Conservation (phyloP, 2,329 filamentous ascomycete genomes). For the Cladosporium sp. region DNA sequence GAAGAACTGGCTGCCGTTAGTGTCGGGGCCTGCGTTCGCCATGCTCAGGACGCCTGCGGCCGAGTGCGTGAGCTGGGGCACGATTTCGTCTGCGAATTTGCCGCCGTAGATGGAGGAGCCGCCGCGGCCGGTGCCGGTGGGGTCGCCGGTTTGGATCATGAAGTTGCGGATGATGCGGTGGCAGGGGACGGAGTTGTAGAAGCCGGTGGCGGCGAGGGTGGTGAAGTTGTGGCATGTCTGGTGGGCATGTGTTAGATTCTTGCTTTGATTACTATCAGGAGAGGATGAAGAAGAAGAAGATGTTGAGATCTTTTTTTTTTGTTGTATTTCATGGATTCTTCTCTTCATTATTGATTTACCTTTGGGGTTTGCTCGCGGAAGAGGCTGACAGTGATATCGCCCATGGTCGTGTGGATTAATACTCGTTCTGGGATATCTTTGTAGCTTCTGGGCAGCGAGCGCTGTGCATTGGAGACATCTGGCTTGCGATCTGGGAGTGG, state of each 20-base stretch:
- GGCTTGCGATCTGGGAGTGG: slow-evolving; percentile 13
- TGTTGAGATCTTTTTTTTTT: too few relatives aligned
- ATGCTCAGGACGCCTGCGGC: slow-evolving; percentile 92
- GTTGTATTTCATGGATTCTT: too few relatives aligned
- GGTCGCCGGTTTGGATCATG: slow-evolving; percentile 98
- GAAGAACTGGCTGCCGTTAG: slow-evolving; percentile 98
- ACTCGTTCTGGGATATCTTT: slow-evolving; percentile 31
- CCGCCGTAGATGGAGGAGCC: slow-evolving; percentile 96
- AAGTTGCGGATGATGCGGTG: slow-evolving; percentile 98
- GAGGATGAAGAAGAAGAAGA: too few relatives aligned
- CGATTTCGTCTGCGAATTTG: slow-evolving; percentile 97
- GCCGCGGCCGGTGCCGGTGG: slow-evolving; percentile 93
- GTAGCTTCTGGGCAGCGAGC: slow-evolving; percentile 7
- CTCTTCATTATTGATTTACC: too few relatives aligned
- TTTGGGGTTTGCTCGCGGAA: slow-evolving; percentile 36
- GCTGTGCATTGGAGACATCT: slow-evolving; percentile 1
- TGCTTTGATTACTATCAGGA: too few relatives aligned
- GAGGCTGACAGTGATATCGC: slow-evolving; percentile 37
- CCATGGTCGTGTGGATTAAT: slow-evolving; percentile 36
- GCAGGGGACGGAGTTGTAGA: slow-evolving; percentile 89
- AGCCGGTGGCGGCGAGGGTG: slow-evolving; percentile 75
- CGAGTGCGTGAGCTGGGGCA: slow-evolving; percentile 81
- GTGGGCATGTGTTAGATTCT: slow-evolving; percentile 53
- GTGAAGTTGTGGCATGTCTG: slow-evolving; percentile 90
- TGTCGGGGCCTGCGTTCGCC: slow-evolving; percentile 93